Evolutionary conservation across 495 filamentous ascomycete species (phyloP).

Genomic region (Copromyces sp.): DNA sequence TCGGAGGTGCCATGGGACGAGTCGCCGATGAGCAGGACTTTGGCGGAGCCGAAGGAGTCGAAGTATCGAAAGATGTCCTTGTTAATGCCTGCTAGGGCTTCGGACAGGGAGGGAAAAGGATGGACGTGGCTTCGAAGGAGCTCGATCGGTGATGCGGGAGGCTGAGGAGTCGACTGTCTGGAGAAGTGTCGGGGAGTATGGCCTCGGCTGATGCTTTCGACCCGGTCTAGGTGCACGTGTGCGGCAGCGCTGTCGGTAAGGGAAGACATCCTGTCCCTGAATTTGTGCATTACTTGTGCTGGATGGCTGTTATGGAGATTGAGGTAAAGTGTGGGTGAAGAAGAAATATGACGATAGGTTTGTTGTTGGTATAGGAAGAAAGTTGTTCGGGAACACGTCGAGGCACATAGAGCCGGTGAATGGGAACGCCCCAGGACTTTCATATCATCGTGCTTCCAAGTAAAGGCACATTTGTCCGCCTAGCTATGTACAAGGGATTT

Average conservation of each 20-base stretch:
- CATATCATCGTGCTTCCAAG: neutral
- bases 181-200: neutral
- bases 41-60: conserved; percentile 28
- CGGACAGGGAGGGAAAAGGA: neutral
- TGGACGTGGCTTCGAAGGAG: neutral
- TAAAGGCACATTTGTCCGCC: neutral
- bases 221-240: neutral
- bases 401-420: neutral
- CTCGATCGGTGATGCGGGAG: neutral
- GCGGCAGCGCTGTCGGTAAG: neutral
- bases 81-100: neutral
- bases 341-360: neutral
- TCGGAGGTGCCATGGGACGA: conserved; percentile 51
- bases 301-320: neutral
- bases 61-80: conserved; percentile 18
- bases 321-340: neutral
- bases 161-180: neutral
- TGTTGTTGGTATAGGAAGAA: neutral
- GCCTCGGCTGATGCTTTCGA: neutral
- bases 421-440: neutral
- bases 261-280: neutral
- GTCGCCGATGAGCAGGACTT: conserved; percentile 46
- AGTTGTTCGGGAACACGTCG: neutral
- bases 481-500: neutral
- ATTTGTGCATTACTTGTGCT: neutral